A percentile compares a stretch with the other conserved stretches of the same genome.
Conservation (phyloP, 1,284 basidiomycete genomes). For the Malassezia dermatis region DNA sequence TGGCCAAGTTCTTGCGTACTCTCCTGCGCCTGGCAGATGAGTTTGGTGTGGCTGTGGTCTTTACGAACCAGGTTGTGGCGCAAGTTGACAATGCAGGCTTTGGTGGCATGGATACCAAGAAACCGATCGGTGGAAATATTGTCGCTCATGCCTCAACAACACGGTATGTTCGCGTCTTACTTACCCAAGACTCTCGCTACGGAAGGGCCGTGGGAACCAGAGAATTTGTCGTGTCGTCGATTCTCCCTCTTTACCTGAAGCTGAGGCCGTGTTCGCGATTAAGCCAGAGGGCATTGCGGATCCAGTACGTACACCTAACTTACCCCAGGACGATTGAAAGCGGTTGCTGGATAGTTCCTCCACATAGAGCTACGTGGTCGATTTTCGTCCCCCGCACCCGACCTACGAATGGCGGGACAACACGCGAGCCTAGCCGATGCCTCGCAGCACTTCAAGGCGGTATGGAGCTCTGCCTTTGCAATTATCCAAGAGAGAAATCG, state of each 20-base stretch:
- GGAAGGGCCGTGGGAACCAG: conserved; percentile 83
- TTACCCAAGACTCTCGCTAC: conserved; percentile 63
- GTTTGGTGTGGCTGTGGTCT: conserved; percentile 93
- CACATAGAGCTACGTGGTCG: background rate
- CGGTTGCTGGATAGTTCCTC: background rate
- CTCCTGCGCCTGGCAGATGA: conserved; percentile 90
- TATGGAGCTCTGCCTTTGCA: conserved; percentile 7
- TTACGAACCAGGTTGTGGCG: conserved; percentile 98
- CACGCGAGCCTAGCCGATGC: background rate
- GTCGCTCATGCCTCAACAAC: conserved; percentile 48
- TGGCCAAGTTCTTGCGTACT: conserved; percentile 91
- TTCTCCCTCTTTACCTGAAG: conserved; percentile 93
- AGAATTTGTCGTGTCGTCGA: conserved; percentile 95
- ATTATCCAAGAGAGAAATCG: conserved; percentile 11
- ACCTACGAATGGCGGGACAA: background rate
- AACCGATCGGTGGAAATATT: conserved; percentile 61
- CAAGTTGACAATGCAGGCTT: conserved; percentile 86
- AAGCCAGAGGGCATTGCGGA: conserved; percentile 49
- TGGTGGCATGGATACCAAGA: conserved; percentile 61
- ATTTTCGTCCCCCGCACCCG: background rate
- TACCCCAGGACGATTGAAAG: conserved; percentile 14
- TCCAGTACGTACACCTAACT: conserved; percentile 20
- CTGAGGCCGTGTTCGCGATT: conserved; percentile 90
- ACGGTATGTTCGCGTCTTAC: conserved; percentile 20
- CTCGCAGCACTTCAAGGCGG: conserved; percentile 1